Evolutionary conservation across 352 stramenopile genomes (phyloP).

Genomic region (Pythium folliculosum): DNA sequence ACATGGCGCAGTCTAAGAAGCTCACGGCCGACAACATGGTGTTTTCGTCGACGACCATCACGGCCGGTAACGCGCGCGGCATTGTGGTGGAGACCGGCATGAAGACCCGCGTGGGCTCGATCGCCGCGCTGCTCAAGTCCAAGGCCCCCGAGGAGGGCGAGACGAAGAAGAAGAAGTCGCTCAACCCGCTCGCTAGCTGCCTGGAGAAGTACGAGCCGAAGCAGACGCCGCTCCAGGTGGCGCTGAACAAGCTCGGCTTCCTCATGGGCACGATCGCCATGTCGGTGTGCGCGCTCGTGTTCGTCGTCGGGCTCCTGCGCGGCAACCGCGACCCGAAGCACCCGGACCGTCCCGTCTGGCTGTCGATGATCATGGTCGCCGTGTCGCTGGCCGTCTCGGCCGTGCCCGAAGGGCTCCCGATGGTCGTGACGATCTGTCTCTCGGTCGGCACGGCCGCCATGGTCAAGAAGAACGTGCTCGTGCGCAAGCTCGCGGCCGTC

Average conservation of each 20-base stretch:
- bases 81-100: constrained; percentile 79
- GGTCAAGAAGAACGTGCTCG: constrained; percentile 76
- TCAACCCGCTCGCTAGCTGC: constrained; percentile 55
- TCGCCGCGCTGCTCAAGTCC: constrained; percentile 59
- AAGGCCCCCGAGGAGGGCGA: constrained; percentile 27
- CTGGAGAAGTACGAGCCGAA: constrained; percentile 68
- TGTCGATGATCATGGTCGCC: constrained; percentile 95
- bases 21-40: constrained; percentile 88
- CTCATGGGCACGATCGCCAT: constrained; percentile 88
- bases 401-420: constrained; percentile 74
- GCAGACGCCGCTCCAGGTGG: constrained; percentile 88
- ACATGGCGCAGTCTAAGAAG: constrained; percentile 37
- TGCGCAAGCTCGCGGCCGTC: constrained; percentile 85
- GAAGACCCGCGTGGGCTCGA: constrained; percentile 70
- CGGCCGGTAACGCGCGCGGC: constrained; percentile 64
- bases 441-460: constrained; percentile 73
- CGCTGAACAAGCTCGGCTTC: constrained; percentile 95
- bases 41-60: constrained; percentile 92
- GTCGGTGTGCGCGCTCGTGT: constrained; percentile 84
- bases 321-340: constrained; percentile 51
- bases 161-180: constrained; percentile 36
- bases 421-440: constrained; percentile 83
- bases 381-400: constrained; percentile 86
- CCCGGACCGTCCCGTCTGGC: constrained; percentile 73
- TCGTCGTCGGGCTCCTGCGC: constrained; percentile 84